Evolutionary conservation across 306 rosid species (phyloP).

Genomic region (Abrus precatorius): DNA sequence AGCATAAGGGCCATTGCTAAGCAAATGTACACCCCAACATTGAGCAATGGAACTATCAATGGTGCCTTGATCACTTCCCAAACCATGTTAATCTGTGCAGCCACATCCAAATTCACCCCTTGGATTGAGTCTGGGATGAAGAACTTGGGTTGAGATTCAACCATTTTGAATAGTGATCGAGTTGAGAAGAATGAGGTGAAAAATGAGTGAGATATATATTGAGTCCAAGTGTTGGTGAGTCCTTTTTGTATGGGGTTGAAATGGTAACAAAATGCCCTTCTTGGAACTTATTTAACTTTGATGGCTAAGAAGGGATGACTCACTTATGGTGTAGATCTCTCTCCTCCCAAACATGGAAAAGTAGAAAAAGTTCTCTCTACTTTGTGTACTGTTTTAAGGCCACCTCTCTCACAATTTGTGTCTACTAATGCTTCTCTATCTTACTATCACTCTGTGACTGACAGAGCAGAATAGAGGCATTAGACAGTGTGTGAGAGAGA

Average conservation of each 20-base stretch:
- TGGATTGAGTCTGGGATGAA: constrained; percentile 71
- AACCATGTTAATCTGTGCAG: constrained; percentile 67
- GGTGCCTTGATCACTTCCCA: constrained; percentile 94
- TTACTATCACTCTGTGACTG: constrained; percentile 44
- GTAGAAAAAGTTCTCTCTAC: not conserved
- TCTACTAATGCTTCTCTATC: constrained; percentile 51
- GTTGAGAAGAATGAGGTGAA: not conserved
- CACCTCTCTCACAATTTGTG: constrained; percentile 39
- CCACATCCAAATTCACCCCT: constrained; percentile 66
- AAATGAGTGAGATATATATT: not conserved
- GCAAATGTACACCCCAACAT: constrained; percentile 66
- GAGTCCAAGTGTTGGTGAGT: not conserved
- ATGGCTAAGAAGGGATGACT: not conserved
- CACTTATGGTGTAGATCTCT: constrained; percentile 38
- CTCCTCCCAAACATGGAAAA: constrained; percentile 27
- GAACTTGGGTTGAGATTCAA: constrained; percentile 59
- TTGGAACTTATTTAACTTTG: not conserved
- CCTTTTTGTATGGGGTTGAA: constrained; percentile 21
- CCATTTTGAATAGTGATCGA: constrained; percentile 56
- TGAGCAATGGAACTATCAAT: constrained; percentile 86
- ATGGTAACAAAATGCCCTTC: not conserved
- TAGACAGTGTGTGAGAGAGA: constrained; percentile 38
- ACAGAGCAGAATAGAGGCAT: constrained; percentile 54
- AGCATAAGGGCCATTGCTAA: constrained; percentile 94
- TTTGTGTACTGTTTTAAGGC: constrained; percentile 8